phyloP scores from a whole-genome alignment of 108 stramenopile genomes.

The Skeletonema tropicum region DNA sequence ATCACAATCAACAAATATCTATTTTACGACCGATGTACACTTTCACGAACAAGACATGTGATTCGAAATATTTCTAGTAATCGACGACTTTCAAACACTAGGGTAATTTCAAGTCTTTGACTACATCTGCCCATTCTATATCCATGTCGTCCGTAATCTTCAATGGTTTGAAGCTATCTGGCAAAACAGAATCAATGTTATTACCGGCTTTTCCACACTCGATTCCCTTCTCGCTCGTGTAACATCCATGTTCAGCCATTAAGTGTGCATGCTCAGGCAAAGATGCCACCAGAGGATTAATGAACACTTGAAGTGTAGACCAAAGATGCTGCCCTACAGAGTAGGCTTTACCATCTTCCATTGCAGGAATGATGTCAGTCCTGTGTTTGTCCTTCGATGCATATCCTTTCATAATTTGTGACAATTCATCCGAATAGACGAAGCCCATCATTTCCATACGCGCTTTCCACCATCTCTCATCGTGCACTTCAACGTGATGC shows the following conservation, averaged over 20 bases:
- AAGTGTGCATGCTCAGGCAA: slow-evolving; percentile 65
- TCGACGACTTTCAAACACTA: too few relatives aligned
- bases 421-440: slow-evolving; percentile 48
- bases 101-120: too few relatives aligned
- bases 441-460: slow-evolving; percentile 71
- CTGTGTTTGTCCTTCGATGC: slow-evolving; percentile 39
- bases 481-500: slow-evolving; percentile 65
- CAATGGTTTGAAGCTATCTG: slow-evolving; percentile 41
- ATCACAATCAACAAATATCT: neutral
- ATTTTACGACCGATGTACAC: too few relatives aligned
- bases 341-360: slow-evolving; percentile 11
- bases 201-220: neutral
- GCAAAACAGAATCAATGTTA: slow-evolving; percentile 8
- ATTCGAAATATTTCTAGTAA: too few relatives aligned
- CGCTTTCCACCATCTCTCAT: slow-evolving; percentile 72
- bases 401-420: slow-evolving; percentile 26
- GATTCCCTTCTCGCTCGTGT: too few relatives aligned
- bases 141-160: slow-evolving; percentile 36
- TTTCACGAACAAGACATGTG: neutral
- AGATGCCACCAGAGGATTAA: slow-evolving; percentile 56
- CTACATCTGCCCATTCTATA: neutral
- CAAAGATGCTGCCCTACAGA: slow-evolving; percentile 61
- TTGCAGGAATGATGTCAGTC: slow-evolving; percentile 22
- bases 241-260: slow-evolving; percentile 51
- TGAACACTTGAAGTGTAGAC: slow-evolving; percentile 50